Evolutionary conservation across 495 filamentous ascomycete genomes (phyloP).

Genomic region (Chlorociboria aeruginascens): DNA sequence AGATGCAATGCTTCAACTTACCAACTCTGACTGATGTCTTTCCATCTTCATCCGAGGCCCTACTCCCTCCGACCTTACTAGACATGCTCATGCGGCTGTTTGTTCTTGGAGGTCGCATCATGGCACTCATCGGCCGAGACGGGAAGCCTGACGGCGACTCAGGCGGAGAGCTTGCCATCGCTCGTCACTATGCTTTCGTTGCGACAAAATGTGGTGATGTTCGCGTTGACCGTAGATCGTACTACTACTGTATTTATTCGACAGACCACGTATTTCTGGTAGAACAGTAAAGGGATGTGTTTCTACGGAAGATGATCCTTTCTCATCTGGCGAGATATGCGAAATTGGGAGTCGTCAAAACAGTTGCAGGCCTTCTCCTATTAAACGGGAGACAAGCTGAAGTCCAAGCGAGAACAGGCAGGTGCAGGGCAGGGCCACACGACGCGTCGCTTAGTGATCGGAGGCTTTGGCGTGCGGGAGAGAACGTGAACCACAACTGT

Average conservation of each 20-base stretch:
- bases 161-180: slow-evolving; percentile 46
- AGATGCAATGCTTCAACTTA: slow-evolving; percentile 39
- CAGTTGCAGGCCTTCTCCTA: neutral
- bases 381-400: neutral
- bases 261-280: neutral
- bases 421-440: too few relatives aligned
- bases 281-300: neutral
- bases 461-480: too few relatives aligned
- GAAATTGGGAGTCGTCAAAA: neutral
- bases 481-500: too few relatives aligned
- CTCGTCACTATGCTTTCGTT: slow-evolving; percentile 10
- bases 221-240: neutral
- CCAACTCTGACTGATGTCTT: slow-evolving; percentile 99
- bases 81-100: slow-evolving; percentile 83
- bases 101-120: slow-evolving; percentile 69
- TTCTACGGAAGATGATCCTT: too few relatives aligned
- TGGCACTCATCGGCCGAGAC: slow-evolving; percentile 72
- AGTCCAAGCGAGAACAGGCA: too few relatives aligned
- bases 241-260: neutral
- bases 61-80: slow-evolving; percentile 69
- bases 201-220: slow-evolving; percentile 15
- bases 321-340: neutral
- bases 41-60: slow-evolving; percentile 85
- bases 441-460: too few relatives aligned
- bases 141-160: slow-evolving; percentile 34